Conservation (phyloP, 441 rosid genomes). For the Theobroma grandiflorum region DNA sequence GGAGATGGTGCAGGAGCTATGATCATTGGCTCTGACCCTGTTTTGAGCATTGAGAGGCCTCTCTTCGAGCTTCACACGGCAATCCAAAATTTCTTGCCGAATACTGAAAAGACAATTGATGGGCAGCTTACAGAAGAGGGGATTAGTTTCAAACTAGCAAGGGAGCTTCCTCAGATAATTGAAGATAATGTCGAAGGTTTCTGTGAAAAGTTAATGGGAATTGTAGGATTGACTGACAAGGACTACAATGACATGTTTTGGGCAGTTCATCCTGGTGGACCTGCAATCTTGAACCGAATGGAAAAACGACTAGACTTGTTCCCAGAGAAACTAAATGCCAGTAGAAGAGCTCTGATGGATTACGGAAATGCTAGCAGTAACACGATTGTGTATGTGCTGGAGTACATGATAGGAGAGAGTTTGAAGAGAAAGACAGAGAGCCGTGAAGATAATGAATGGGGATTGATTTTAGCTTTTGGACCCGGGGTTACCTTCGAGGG, state of each 20-base stretch:
- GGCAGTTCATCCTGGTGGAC: conserved; percentile 99
- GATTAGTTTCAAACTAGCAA: conserved; percentile 82
- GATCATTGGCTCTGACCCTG: conserved; percentile 82
- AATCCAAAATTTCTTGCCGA: conserved; percentile 83
- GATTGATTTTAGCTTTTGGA: conserved; percentile 90
- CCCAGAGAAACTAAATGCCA: conserved; percentile 79
- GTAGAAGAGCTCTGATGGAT: conserved; percentile 89
- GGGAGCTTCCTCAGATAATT: conserved; percentile 93
- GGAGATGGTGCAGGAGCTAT: conserved; percentile 97
- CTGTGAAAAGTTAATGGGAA: conserved; percentile 66
- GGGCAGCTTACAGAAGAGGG: conserved; percentile 91
- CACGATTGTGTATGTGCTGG: conserved; percentile 87
- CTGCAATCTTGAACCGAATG: conserved; percentile 84
- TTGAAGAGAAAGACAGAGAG: conserved; percentile 43
- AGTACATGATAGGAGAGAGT: conserved; percentile 86
- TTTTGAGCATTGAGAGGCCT: conserved; percentile 59
- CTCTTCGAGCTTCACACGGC: conserved; percentile 92
- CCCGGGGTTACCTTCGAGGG: conserved; percentile 97
- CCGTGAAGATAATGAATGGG: conserved; percentile 59
- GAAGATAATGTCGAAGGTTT: conserved; percentile 87
- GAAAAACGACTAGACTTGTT: conserved; percentile 75
- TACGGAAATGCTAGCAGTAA: conserved; percentile 97
- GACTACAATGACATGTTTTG: conserved; percentile 85
- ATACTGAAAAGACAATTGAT: conserved; percentile 81
- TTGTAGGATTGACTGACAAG: conserved; percentile 44